A percentile compares a stretch with the other conserved stretches of the same genome.
phyloP scores from a whole-genome alignment of 495 filamentous ascomycete species.

The Immersiella caudata region DNA sequence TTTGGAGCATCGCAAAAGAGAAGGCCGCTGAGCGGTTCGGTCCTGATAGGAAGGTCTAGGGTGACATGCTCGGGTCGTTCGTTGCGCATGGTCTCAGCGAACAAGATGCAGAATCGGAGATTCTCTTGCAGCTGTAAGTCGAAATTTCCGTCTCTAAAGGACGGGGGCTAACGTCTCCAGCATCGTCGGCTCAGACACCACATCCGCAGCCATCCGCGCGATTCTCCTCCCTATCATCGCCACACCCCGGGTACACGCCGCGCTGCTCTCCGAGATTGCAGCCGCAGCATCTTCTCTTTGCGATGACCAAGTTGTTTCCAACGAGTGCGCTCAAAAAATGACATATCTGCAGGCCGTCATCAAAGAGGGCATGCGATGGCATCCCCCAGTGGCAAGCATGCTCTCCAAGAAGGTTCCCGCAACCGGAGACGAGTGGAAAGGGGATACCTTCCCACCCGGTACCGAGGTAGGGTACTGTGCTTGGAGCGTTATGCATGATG shows the following conservation, averaged over 20 bases:
- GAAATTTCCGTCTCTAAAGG: background rate
- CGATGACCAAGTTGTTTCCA: slow-evolving; percentile 30
- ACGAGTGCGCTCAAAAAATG: slow-evolving; percentile 41
- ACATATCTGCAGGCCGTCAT: slow-evolving; percentile 50
- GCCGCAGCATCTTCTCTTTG: slow-evolving; percentile 23
- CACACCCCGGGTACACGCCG: slow-evolving; percentile 45
- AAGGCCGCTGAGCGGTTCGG: slow-evolving; percentile 35
- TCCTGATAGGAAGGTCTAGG: slow-evolving; percentile 27
- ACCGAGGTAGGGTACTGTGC: slow-evolving; percentile 38
- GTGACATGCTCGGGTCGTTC: slow-evolving; percentile 47
- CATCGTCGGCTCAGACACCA: slow-evolving; percentile 57
- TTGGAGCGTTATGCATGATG: slow-evolving; percentile 32
- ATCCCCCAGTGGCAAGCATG: background rate
- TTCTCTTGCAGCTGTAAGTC: slow-evolving; percentile 38
- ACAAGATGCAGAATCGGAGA: slow-evolving; percentile 41
- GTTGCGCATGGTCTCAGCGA: slow-evolving; percentile 42
- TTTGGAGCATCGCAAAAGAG: slow-evolving; percentile 21
- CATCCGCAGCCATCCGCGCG: slow-evolving; percentile 57
- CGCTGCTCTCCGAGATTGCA: slow-evolving; percentile 60
- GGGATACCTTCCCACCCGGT: slow-evolving; percentile 50
- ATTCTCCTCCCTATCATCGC: slow-evolving; percentile 53
- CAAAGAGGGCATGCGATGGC: slow-evolving; percentile 34
- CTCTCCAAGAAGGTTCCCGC: slow-evolving; percentile 7
- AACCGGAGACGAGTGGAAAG: slow-evolving; percentile 1
- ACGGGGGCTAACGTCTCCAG: background rate